Evolutionary conservation across 2,329 filamentous ascomycete genomes (phyloP).

Genomic region (Plenodomus biglobosus): DNA sequence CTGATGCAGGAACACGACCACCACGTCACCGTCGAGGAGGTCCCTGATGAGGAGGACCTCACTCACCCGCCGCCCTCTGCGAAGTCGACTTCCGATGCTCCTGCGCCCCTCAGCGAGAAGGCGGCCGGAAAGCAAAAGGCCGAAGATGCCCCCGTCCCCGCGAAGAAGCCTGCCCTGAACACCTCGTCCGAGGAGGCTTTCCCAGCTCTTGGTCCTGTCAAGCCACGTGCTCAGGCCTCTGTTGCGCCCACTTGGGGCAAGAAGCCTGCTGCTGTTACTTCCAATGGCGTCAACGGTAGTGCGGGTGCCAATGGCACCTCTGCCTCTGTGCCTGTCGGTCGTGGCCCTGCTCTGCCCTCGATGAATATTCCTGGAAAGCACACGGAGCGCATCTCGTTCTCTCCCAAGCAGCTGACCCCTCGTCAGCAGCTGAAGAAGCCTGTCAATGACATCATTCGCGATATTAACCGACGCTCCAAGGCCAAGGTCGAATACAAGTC

Average conservation of each 20-base stretch:
- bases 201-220: slow-evolving; percentile 80
- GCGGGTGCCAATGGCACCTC: slow-evolving; percentile 55
- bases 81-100: slow-evolving; percentile 27
- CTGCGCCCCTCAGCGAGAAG: slow-evolving; percentile 59
- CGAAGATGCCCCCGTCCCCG: slow-evolving; percentile 47
- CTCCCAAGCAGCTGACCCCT: slow-evolving; percentile 74
- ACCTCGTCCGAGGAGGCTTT: slow-evolving; percentile 89
- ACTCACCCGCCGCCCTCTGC: slow-evolving; percentile 57
- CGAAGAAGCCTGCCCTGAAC: slow-evolving; percentile 59
- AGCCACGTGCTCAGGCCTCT: slow-evolving; percentile 61
- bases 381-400: slow-evolving; percentile 73
- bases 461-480: slow-evolving; percentile 90
- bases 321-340: slow-evolving; percentile 42
- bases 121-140: slow-evolving; percentile 69
- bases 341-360: slow-evolving; percentile 53
- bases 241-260: slow-evolving; percentile 78
- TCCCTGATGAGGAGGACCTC: slow-evolving; percentile 74
- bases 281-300: slow-evolving; percentile 52
- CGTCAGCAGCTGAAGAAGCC: slow-evolving; percentile 80
- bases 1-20: slow-evolving; percentile 67
- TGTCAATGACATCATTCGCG: slow-evolving; percentile 79
- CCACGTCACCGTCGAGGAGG: slow-evolving; percentile 76
- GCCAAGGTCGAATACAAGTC: slow-evolving; percentile 78
- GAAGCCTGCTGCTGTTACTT: slow-evolving; percentile 55
- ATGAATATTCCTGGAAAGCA: slow-evolving; percentile 82